These are phyloP conservation scores for Globisporangium perplexum DNA, from an alignment of 352 stramenopile genomes.

Conservation along the genomic window DNA sequence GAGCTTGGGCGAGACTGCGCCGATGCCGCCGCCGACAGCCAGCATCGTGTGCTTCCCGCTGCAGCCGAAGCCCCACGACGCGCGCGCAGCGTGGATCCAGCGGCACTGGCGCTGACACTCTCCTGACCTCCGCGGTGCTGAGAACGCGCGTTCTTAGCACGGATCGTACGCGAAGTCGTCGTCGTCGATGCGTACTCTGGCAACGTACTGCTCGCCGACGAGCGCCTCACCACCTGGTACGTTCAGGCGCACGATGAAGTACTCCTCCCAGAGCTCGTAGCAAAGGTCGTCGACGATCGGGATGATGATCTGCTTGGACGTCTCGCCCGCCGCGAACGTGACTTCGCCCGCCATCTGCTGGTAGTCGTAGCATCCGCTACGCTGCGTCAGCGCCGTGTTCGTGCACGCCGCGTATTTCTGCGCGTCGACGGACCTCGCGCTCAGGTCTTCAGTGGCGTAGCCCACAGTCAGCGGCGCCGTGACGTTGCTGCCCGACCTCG, in stretches of 20 bases:
- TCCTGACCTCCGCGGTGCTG: background rate
- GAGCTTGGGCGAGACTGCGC: conserved; percentile 21
- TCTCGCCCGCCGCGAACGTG: conserved; percentile 86
- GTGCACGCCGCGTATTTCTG: conserved; percentile 57
- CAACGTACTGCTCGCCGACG: conserved; percentile 87
- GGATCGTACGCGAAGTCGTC: conserved; percentile 78
- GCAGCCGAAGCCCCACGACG: conserved; percentile 66
- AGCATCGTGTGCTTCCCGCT: conserved; percentile 81
- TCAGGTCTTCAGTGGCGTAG: conserved; percentile 77
- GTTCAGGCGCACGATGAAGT: conserved; percentile 90
- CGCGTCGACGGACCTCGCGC: conserved; percentile 43
- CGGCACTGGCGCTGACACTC: conserved; percentile 25
- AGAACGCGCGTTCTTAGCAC: conserved; percentile 29
- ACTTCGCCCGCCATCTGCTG: conserved; percentile 78
- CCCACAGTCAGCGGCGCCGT: conserved; percentile 49
- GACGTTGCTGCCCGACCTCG: conserved; percentile 31
- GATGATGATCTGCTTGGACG: conserved; percentile 82
- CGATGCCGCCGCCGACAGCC: conserved; percentile 18
- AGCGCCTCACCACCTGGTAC: conserved; percentile 87
- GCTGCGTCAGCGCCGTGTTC: conserved; percentile 45
- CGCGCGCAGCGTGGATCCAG: conserved; percentile 37
- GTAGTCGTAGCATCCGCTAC: conserved; percentile 65
- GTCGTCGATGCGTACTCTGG: conserved; percentile 90
- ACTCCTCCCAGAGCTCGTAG: conserved; percentile 83
- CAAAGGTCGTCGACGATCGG: conserved; percentile 94